Percentiles rank a stretch among this genome's conserved stretches.
Conservation (phyloP, 495 filamentous ascomycete genomes). For the Talaromyces wortmannii region DNA sequence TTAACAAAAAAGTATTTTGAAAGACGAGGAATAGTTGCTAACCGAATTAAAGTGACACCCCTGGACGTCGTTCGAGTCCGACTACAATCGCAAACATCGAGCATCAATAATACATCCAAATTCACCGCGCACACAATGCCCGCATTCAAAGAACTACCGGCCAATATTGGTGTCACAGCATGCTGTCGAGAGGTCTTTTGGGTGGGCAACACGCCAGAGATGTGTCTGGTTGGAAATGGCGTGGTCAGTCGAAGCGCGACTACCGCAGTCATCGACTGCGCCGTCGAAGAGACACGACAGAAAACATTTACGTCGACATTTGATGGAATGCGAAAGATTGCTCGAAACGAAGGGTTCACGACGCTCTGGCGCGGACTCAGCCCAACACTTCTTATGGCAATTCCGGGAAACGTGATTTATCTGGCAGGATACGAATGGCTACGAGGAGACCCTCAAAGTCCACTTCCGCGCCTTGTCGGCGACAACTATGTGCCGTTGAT, state of each 20-base stretch:
- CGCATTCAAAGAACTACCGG: constrained; percentile 58
- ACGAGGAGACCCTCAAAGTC: constrained; percentile 61
- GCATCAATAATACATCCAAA: constrained; percentile 27
- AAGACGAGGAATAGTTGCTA: background rate
- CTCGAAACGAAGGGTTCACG: constrained; percentile 81
- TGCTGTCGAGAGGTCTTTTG: constrained; percentile 98
- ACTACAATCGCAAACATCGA: constrained; percentile 71
- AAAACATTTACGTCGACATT: constrained; percentile 83
- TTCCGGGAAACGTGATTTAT: constrained; percentile 96
- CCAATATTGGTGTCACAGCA: constrained; percentile 82
- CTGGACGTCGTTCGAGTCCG: constrained; percentile 95
- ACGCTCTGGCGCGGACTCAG: constrained; percentile 92
- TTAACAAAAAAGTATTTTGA: too few relatives aligned
- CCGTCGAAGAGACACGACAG: constrained; percentile 77
- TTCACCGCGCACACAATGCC: constrained; percentile 42
- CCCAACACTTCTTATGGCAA: constrained; percentile 87
- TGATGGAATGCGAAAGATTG: constrained; percentile 90
- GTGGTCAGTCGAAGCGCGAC: constrained; percentile 18
- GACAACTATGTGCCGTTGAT: constrained; percentile 70
- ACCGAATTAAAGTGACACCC: constrained; percentile 64
- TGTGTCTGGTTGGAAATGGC: constrained; percentile 60
- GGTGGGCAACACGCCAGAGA: constrained; percentile 76
- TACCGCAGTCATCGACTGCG: constrained; percentile 57
- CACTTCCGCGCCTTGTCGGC: constrained; percentile 50
- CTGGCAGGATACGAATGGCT: constrained; percentile 98